A percentile compares a stretch with the other conserved stretches of the same genome.
Evolutionary conservation across 805 yeast species (phyloP).

Genomic region (Cyberlindnera americana): DNA sequence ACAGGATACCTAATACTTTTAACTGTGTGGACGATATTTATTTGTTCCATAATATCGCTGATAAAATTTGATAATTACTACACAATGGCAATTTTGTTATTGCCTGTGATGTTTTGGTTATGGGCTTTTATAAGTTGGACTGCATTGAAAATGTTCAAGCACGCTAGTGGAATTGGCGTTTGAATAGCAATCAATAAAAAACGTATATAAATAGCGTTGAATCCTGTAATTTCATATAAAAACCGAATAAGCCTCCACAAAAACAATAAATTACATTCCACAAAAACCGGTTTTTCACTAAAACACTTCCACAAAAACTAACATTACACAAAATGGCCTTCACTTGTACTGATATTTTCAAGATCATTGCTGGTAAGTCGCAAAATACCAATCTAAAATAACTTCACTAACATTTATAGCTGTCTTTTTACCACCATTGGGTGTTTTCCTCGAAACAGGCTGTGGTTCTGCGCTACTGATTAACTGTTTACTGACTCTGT

Average conservation of each 20-base stretch:
- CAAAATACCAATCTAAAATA: neutral
- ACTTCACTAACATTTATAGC: slow-evolving; percentile 28
- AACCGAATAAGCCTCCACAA: too few species aligned
- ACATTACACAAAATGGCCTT: slow-evolving; percentile 35
- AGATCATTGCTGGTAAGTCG: slow-evolving; percentile 35
- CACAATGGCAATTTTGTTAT: slow-evolving; percentile 30
- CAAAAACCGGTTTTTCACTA: too few species aligned
- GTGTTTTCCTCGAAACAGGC: slow-evolving; percentile 54
- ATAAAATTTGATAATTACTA: slow-evolving; percentile 29
- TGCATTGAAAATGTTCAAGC: slow-evolving; percentile 76
- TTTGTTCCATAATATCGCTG: slow-evolving; percentile 10
- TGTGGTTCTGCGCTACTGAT: slow-evolving; percentile 32
- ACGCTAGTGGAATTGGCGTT: slow-evolving; percentile 58
- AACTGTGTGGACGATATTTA: slow-evolving; percentile 12
- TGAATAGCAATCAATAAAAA: neutral
- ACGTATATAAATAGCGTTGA: too few species aligned
- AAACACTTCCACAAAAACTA: too few species aligned
- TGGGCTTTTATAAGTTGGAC: slow-evolving; percentile 79
- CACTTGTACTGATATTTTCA: slow-evolving; percentile 46
- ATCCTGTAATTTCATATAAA: too few species aligned
- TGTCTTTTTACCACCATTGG: slow-evolving; percentile 52
- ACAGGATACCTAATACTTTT: slow-evolving; percentile 15
- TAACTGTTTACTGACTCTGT: slow-evolving; percentile 57
- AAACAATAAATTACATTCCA: too few species aligned
- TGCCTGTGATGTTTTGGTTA: slow-evolving; percentile 45